Conservation (phyloP, 495 filamentous ascomycete species). For the Podospora conica region DNA sequence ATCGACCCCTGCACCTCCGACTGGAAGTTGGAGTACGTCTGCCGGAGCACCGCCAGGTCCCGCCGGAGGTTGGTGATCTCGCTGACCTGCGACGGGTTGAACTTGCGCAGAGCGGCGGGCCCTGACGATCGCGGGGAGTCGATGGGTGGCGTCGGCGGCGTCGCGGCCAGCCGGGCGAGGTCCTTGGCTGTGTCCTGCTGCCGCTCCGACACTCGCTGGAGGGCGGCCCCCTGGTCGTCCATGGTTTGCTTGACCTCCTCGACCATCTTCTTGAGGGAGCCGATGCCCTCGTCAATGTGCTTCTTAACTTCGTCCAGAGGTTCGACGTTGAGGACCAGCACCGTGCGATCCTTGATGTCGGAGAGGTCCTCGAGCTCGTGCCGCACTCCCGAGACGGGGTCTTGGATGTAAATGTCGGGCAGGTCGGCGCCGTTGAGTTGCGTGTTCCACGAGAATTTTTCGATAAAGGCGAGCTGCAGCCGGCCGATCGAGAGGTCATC, state of each 20-base stretch:
- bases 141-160: conserved; percentile 44
- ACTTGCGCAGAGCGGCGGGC: conserved; percentile 25
- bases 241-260: conserved; percentile 74
- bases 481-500: conserved; percentile 77
- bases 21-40: conserved; percentile 87
- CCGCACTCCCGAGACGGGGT: conserved; percentile 86
- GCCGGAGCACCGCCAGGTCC: conserved; percentile 85
- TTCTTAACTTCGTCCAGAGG: conserved; percentile 93
- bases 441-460: conserved; percentile 98
- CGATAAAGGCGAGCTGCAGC: conserved; percentile 95
- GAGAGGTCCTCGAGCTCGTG: conserved; percentile 90
- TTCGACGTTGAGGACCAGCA: conserved; percentile 90
- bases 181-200: conserved; percentile 90
- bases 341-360: conserved; percentile 94
- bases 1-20: conserved; percentile 85
- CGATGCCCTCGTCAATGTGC: conserved; percentile 89
- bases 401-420: conserved; percentile 96
- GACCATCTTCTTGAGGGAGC: conserved; percentile 69
- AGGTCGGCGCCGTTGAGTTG: conserved; percentile 89
- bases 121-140: conserved; percentile 31
- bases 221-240: conserved; percentile 67
- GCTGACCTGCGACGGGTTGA: conserved; percentile 49
- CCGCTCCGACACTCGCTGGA: conserved; percentile 84
- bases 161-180: conserved; percentile 71
- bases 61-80: conserved; percentile 80